Evolutionary conservation across 2,329 filamentous ascomycete genomes (phyloP).

Genomic region (Monilinia fructicola): DNA sequence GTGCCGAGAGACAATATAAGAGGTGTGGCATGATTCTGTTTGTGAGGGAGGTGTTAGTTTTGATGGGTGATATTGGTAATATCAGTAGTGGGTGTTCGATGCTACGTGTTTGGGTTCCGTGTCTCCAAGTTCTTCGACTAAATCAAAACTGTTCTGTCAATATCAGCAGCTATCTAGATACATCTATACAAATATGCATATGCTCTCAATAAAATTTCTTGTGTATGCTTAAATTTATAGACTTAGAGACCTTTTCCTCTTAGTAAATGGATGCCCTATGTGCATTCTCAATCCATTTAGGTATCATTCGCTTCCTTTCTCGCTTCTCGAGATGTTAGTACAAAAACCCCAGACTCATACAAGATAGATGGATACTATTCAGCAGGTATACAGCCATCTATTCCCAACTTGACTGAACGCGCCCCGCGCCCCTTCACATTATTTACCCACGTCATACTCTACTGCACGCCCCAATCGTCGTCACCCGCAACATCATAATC

Average conservation of each 20-base stretch:
- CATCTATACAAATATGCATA: neutral
- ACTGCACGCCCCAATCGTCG: conserved; percentile 39
- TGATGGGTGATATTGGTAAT: neutral
- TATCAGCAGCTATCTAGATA: neutral
- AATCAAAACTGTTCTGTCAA: neutral
- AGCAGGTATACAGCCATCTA: neutral
- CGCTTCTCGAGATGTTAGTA: conserved; percentile 12
- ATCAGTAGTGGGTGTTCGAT: neutral
- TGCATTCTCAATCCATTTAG: neutral
- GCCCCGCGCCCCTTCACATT: neutral
- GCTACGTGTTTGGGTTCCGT: neutral
- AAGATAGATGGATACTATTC: neutral
- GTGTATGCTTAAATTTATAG: neutral
- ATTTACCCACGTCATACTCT: neutral
- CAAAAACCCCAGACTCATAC: conserved; percentile 13
- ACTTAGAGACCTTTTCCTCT: neutral
- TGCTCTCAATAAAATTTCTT: neutral
- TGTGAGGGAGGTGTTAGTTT: no score
- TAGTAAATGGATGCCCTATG: neutral
- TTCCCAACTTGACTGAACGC: neutral
- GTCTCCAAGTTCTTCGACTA: neutral
- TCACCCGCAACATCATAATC: conserved; percentile 47
- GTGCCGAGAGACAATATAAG: neutral
- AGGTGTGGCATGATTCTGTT: no score
- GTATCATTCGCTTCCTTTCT: conserved; percentile 1